These are phyloP conservation scores for Allium fistulosum DNA, from an alignment of 106 monocot genomes.

Conservation along the genomic window DNA sequence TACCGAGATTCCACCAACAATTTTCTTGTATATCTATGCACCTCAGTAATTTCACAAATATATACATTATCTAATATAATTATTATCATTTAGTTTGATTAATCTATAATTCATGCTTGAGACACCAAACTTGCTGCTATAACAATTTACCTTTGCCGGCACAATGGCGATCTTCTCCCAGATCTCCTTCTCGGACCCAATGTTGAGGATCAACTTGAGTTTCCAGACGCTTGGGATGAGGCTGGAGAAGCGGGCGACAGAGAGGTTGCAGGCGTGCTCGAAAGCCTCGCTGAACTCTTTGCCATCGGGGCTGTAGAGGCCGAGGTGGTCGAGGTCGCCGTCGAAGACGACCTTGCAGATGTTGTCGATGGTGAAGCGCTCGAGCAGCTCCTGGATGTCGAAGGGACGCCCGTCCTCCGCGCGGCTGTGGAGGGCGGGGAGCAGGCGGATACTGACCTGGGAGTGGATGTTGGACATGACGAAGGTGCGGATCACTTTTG, in stretches of 20 bases:
- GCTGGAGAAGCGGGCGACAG: not conserved
- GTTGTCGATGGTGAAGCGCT: slow-evolving; percentile 34
- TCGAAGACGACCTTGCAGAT: slow-evolving; percentile 20
- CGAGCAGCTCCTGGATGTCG: slow-evolving; percentile 37
- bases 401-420: not conserved
- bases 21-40: too few species aligned
- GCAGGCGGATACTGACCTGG: slow-evolving; percentile 8
- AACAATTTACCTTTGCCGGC: too few species aligned
- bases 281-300: not conserved
- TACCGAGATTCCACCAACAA: too few species aligned
- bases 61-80: too few species aligned
- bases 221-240: not conserved
- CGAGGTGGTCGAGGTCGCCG: not conserved
- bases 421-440: slow-evolving; percentile 8
- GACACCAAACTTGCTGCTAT: too few species aligned
- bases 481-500: slow-evolving; percentile 18
- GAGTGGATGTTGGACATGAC: slow-evolving; percentile 9
- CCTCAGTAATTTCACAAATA: too few species aligned
- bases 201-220: not conserved
- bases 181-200: slow-evolving; percentile 3
- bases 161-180: not conserved
- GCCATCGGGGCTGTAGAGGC: not conserved
- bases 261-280: not conserved
- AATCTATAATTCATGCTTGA: too few species aligned
- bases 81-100: too few species aligned